Evolutionary conservation across 164 flowering plant genomes (phyloP), one percentile per base, ranked within the genome.

Genomic region (Aristolochia contorta): DNA sequence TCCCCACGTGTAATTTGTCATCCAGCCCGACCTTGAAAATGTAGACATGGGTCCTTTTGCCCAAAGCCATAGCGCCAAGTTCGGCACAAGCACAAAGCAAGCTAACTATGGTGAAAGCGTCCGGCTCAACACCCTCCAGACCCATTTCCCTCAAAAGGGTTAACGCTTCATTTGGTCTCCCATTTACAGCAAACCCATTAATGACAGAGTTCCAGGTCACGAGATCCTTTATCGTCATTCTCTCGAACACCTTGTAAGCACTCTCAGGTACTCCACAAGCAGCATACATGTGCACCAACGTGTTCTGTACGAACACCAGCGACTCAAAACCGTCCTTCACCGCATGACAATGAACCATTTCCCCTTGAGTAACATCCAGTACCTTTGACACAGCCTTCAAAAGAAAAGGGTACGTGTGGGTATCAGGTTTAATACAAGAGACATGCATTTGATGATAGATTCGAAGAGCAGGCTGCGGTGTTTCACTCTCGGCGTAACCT

Each of bases 391-490:
- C 63, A 16, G 75, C 78, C 51, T 75, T 75, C 15, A 74, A 65
- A 13, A 68, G 61, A 62, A 75, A 75, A 56, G 78, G 78, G 72
- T 75, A 75, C n/a, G 75, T 71, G 59, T 75, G 78, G 47, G 68
- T 75, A 59, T 75, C 78, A 27, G 72, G 66, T 15, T 47, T 57
- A 22, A 71, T 33, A 18, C 32, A 46, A 10, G 48, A 56, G 41
- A 47, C 14, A 7, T 59, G 67, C 78, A 75, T 75, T 49, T 65
- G 63, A 45, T 63, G 65, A 59, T 68, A 61, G 24, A 75, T 13
- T 3, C 46, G 47, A 18, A 71, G 25, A 0, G 75, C 75, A 13
- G 67, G 66, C 23, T 7, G 15, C 4, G 78, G 72, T 37, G 55
- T 60, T 53, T 62, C 60, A 37, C 75, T 65, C 63, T 71, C 72